Conservation (phyloP, 2,329 filamentous ascomycete genomes). For the Apiospora phragmitis region DNA sequence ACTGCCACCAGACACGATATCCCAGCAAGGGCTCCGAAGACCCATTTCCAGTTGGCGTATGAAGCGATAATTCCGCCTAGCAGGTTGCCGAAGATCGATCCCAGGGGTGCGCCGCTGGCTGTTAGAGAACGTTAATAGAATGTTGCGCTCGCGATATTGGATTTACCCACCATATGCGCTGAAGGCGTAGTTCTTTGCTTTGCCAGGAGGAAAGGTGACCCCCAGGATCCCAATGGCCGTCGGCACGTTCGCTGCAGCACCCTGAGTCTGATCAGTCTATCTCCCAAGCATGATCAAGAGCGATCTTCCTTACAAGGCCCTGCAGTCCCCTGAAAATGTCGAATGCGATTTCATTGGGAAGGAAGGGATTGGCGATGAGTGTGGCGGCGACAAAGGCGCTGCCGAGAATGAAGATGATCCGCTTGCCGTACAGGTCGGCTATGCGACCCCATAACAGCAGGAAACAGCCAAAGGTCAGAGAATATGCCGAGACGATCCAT, state of each 20-base stretch:
- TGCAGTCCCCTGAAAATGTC: constrained; percentile 67
- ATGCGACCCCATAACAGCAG: constrained; percentile 67
- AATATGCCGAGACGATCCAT: constrained; percentile 68
- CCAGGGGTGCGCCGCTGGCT: constrained; percentile 65
- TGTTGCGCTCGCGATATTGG: background rate
- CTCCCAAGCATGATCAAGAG: background rate
- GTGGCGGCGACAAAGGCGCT: constrained; percentile 63
- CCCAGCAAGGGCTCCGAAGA: constrained; percentile 65
- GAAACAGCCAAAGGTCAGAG: constrained; percentile 67
- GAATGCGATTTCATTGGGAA: constrained; percentile 67
- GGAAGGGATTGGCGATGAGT: constrained; percentile 61
- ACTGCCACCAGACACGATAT: constrained; percentile 57
- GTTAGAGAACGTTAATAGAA: background rate
- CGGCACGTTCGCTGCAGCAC: constrained; percentile 68
- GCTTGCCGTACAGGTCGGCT: constrained; percentile 67
- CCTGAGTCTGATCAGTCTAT: constrained; percentile 33
- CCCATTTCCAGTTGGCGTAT: constrained; percentile 65
- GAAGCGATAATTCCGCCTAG: constrained; percentile 63
- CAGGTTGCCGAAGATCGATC: constrained; percentile 65
- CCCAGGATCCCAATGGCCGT: constrained; percentile 71
- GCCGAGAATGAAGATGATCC: constrained; percentile 64
- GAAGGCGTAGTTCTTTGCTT: constrained; percentile 71
- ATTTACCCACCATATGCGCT: constrained; percentile 53
- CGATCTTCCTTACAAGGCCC: constrained; percentile 49
- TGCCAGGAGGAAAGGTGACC: constrained; percentile 65